These are phyloP conservation scores for Venturia pyrina DNA, from an alignment of 2,329 filamentous ascomycete species.

Conservation along the genomic window DNA sequence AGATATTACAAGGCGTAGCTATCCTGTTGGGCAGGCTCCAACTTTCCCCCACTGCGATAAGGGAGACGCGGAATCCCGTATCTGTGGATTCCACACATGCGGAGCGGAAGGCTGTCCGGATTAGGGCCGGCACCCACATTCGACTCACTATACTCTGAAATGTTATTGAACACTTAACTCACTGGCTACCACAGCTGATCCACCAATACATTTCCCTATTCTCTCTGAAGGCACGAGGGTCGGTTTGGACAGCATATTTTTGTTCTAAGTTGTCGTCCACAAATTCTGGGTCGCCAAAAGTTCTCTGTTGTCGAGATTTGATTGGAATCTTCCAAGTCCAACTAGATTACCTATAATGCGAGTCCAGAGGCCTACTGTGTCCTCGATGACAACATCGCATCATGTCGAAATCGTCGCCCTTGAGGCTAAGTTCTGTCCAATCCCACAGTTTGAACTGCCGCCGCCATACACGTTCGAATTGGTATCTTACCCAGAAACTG, in stretches of 20 bases:
- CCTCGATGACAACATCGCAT: background rate
- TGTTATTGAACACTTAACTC: too few species aligned
- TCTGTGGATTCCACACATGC: background rate
- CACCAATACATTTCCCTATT: background rate
- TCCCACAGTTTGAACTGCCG: slow-evolving; percentile 27
- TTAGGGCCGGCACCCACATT: background rate
- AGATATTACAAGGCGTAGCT: too few species aligned
- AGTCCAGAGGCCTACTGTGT: background rate
- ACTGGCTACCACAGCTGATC: too few species aligned
- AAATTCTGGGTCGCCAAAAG: too few species aligned
- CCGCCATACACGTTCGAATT: slow-evolving; percentile 13
- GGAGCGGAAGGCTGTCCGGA: background rate
- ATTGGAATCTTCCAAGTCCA: background rate
- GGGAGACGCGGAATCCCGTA: background rate
- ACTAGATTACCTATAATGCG: background rate
- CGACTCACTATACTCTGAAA: background rate
- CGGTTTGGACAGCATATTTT: too few species aligned
- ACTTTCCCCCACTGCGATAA: background rate
- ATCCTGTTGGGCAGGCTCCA: background rate
- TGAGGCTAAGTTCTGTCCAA: slow-evolving; percentile 24
- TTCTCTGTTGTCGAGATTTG: background rate
- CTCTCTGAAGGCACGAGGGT: too few species aligned
- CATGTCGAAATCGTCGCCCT: slow-evolving; percentile 33
- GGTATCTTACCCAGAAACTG: slow-evolving; percentile 23
- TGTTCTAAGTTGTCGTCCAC: too few species aligned